These are phyloP conservation scores for Backusella macrospora DNA, from an alignment of 192 early-diverging fungal species.

Conservation along the genomic window DNA sequence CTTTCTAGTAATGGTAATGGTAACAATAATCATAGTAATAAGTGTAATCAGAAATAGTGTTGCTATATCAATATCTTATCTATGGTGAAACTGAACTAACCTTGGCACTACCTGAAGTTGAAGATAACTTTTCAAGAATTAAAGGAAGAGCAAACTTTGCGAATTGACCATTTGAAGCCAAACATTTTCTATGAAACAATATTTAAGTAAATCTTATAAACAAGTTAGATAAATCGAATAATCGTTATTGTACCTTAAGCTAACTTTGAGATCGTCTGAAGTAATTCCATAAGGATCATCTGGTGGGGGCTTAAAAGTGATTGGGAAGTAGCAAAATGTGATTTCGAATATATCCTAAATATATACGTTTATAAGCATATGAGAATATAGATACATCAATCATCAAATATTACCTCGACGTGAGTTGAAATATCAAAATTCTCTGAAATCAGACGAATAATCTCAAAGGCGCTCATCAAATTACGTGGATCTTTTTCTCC, in stretches of 20 bases:
- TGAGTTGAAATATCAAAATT: conserved; percentile 80
- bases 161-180: conserved; percentile 79
- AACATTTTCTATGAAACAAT: conserved; percentile 56
- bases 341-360: conserved; percentile 90
- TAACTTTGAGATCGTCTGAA: conserved; percentile 84
- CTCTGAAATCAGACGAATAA: conserved; percentile 68
- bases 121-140: conserved; percentile 89
- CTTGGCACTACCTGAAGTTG: conserved; percentile 86
- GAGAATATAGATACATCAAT: conserved; percentile 13
- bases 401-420: conserved; percentile 58
- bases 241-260: conserved; percentile 57
- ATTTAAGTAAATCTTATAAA: neutral
- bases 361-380: neutral
- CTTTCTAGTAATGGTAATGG: conserved; percentile 53
- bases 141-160: conserved; percentile 83
- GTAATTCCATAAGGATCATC: conserved; percentile 96
- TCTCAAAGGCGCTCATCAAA: conserved; percentile 83
- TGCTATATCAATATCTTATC: neutral
- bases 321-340: conserved; percentile 99
- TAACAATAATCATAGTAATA: conserved; percentile 17
- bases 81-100: conserved; percentile 37
- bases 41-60: neutral
- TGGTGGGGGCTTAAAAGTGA: conserved; percentile 95
- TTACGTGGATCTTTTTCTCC: conserved; percentile 99
- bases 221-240: neutral